Base-by-base conservation (phyloP, 2,329 filamentous ascomycete species). In the Arthroderma sp. region DNA sequence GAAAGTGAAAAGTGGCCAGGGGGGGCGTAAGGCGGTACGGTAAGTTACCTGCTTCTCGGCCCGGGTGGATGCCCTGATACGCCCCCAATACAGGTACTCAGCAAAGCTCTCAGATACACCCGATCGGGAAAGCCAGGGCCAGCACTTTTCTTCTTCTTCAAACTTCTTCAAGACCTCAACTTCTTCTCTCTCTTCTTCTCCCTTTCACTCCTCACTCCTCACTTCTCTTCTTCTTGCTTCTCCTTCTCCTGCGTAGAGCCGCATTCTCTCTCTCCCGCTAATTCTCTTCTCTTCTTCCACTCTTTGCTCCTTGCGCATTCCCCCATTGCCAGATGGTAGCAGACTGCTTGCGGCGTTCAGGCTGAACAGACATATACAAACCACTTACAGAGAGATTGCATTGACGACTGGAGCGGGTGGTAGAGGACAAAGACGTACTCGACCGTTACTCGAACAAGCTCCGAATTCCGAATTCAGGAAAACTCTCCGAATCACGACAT, bases 241-340 rank as follows among this genome's bases (percentile, higher is more conserved):
- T 56, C 17, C 19, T 38, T 9, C 31, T 28, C 21, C 33, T 51
- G 41, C 39, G 35, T 58, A 51, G 54, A 35, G 49, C 17, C 54
- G 25, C 54, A 55, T 33, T 55, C 54, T 43, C 38, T 19, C 25
- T 15, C 1, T 41, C 38, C 11, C 19, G n/a, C 25, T 33, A 44
- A 31, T 35, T 58, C 53, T 60, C 49, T 49, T 55, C 52, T 51
- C 53, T 56, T 49, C 53, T 51, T 52, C 54, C 33, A 28, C 35
- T 54, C 37, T 25, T 23, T 54, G 21, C 55, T 56, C 56, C 55
- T 59, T 61, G 49, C 51, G 31, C 47, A 51, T 6, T 4, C 6
- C 41, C 41, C 37, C 37, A 39, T 43, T 43, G 39, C 39, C 39
- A 8, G 39, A 43, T 43, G 39, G 39, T 43, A 43, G 39, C 39